phyloP scores from a whole-genome alignment of 225 moss, liverwort and hornwort genomes.

The Polytrichum formosum region DNA sequence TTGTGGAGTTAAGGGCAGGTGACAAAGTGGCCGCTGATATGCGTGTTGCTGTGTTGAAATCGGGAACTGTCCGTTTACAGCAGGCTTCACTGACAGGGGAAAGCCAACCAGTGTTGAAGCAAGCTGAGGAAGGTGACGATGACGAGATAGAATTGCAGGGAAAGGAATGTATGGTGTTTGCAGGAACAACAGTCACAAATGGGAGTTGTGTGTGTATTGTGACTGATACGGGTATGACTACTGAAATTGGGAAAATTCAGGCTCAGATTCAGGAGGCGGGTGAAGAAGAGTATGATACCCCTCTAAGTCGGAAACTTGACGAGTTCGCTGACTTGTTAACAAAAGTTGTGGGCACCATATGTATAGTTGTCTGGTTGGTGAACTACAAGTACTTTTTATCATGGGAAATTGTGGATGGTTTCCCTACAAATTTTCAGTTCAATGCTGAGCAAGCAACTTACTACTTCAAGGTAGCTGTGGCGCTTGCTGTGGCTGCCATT shows the following conservation, averaged over 20 bases:
- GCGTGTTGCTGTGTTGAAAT: slow-evolving; percentile 35
- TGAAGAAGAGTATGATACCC: slow-evolving; percentile 42
- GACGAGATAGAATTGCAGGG: slow-evolving; percentile 58
- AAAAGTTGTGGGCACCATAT: slow-evolving; percentile 53
- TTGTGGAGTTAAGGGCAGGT: slow-evolving; percentile 52
- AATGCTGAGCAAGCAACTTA: slow-evolving; percentile 56
- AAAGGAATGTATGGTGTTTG: slow-evolving; percentile 63
- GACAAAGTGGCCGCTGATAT: slow-evolving; percentile 57
- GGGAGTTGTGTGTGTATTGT: slow-evolving; percentile 52
- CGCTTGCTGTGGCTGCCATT: slow-evolving; percentile 63
- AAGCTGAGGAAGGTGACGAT: slow-evolving; percentile 43
- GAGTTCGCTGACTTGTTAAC: slow-evolving; percentile 52
- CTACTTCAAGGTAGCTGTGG: slow-evolving; percentile 67
- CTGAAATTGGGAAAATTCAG: slow-evolving; percentile 65
- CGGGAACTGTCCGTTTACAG: slow-evolving; percentile 48
- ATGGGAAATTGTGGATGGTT: slow-evolving; percentile 42
- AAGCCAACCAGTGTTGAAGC: slow-evolving; percentile 51
- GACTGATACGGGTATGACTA: slow-evolving; percentile 53
- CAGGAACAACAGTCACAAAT: slow-evolving; percentile 51
- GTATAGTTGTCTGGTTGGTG: slow-evolving; percentile 57
- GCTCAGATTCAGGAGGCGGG: slow-evolving; percentile 51
- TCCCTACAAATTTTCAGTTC: slow-evolving; percentile 33
- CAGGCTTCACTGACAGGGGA: slow-evolving; percentile 57
- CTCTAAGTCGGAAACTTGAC: slow-evolving; percentile 47
- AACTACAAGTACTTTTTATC: slow-evolving; percentile 58